phyloP scores from a whole-genome alignment of 768 basidiomycete species.

The Cytidiella melzeri region DNA sequence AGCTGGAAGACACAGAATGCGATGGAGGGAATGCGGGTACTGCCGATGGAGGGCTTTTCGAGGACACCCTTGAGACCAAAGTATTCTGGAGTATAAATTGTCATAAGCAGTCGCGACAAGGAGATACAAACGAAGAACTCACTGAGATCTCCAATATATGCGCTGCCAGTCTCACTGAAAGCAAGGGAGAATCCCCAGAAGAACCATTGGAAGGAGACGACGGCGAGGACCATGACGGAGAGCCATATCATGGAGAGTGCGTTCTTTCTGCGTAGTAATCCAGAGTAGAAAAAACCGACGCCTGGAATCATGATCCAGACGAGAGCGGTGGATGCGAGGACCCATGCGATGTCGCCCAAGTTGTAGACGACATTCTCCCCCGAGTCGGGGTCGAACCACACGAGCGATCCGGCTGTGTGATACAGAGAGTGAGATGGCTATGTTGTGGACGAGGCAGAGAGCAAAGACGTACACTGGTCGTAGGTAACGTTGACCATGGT shows the following conservation, averaged over 20 bases:
- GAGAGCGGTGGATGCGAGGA: conserved; percentile 67
- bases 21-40: conserved; percentile 61
- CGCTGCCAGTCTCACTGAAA: conserved; percentile 69
- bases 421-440: not conserved
- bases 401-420: conserved; percentile 37
- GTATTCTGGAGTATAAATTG: conserved; percentile 43
- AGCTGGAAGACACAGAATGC: conserved; percentile 82
- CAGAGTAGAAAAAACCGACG: conserved; percentile 87
- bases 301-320: conserved; percentile 65
- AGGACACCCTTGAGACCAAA: conserved; percentile 81
- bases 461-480: conserved; percentile 31
- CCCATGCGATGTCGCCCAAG: conserved; percentile 66
- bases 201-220: conserved; percentile 93
- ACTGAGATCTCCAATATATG: conserved; percentile 87
- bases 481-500: conserved; percentile 36
- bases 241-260: conserved; percentile 87
- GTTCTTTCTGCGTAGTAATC: conserved; percentile 87
- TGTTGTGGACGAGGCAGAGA: not conserved
- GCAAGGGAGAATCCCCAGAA: conserved; percentile 96
- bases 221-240: conserved; percentile 67
- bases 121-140: conserved; percentile 20
- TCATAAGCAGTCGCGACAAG: not conserved
- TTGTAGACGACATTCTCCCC: conserved; percentile 34
- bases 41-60: conserved; percentile 68
- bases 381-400: conserved; percentile 22